Evolutionary conservation across 805 yeast genomes (phyloP).

Genomic region (Starmera pachycereana): DNA sequence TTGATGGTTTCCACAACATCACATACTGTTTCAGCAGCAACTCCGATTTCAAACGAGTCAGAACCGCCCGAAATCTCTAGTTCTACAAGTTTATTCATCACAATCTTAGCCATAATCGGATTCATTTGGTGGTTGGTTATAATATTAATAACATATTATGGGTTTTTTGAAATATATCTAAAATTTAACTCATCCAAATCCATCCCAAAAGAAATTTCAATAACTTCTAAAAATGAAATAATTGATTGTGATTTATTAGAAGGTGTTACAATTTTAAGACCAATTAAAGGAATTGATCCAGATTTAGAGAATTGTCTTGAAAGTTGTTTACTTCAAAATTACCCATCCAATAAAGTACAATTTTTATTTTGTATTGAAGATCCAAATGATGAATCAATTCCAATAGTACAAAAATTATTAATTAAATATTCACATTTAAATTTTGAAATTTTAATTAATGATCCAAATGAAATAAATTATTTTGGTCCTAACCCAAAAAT

Average conservation of each 20-base stretch:
- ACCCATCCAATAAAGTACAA: slow-evolving; percentile 51
- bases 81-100: background rate
- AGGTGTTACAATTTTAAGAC: slow-evolving; percentile 72
- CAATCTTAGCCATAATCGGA: slow-evolving; percentile 9
- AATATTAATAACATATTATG: slow-evolving; percentile 10
- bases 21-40: too few species aligned
- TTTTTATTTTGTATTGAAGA: slow-evolving; percentile 69
- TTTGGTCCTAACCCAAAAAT: slow-evolving; percentile 88
- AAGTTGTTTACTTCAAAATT: slow-evolving; percentile 57
- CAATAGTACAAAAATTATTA: slow-evolving; percentile 41
- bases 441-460: slow-evolving; percentile 47
- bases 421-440: slow-evolving; percentile 44
- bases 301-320: slow-evolving; percentile 60
- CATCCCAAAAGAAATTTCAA: slow-evolving; percentile 3
- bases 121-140: slow-evolving; percentile 18
- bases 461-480: slow-evolving; percentile 28
- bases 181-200: slow-evolving; percentile 12
- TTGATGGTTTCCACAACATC: too few species aligned
- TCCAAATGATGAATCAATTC: slow-evolving; percentile 51
- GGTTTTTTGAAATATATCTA: slow-evolving; percentile 14
- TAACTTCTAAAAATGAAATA: background rate
- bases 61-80: too few species aligned
- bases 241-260: slow-evolving; percentile 30
- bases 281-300: slow-evolving; percentile 77
- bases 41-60: background rate